These are phyloP conservation scores for Poa annua DNA, from an alignment of 176 grass and related monocot genomes.

Conservation along the genomic window DNA sequence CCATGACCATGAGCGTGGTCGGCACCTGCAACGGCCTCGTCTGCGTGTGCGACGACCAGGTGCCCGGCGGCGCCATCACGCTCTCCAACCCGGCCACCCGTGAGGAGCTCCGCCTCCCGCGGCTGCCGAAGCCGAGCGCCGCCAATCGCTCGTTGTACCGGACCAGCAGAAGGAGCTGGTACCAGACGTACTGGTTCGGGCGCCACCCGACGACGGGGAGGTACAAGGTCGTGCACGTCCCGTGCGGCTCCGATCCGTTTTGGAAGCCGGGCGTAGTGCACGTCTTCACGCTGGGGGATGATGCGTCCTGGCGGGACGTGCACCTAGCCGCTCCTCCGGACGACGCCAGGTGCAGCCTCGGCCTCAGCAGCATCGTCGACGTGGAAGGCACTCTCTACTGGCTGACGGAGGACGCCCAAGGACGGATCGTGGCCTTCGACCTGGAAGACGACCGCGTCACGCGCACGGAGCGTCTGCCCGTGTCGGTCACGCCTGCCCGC, in stretches of 20 bases:
- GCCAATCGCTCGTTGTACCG: neutral
- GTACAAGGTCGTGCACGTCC: conserved; percentile 32
- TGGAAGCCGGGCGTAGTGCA: neutral
- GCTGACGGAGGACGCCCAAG: too few relatives aligned
- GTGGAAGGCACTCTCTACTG: too few relatives aligned
- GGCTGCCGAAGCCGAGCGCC: neutral
- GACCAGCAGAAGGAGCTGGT: neutral
- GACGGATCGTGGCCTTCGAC: too few relatives aligned
- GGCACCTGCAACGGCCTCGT: conserved; percentile 40
- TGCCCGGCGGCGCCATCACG: neutral
- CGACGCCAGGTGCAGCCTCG: neutral
- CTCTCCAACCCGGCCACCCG: neutral
- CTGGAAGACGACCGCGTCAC: too few relatives aligned
- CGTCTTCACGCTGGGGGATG: conserved; percentile 19
- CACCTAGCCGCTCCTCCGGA: neutral
- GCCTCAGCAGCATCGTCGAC: neutral
- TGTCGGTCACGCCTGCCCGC: too few relatives aligned
- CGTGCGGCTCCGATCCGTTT: neutral
- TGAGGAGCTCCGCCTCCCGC: conserved; percentile 1
- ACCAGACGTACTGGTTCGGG: neutral
- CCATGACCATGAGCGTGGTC: conserved; percentile 6
- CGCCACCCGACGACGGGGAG: neutral
- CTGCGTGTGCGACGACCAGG: conserved; percentile 13
- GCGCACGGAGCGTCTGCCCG: too few relatives aligned
- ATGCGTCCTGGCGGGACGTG: neutral